Percentiles rank a stretch among this genome's conserved stretches.
Evolutionary conservation across 768 basidiomycete genomes (phyloP).

Genomic region (Trametopsis cervina): DNA sequence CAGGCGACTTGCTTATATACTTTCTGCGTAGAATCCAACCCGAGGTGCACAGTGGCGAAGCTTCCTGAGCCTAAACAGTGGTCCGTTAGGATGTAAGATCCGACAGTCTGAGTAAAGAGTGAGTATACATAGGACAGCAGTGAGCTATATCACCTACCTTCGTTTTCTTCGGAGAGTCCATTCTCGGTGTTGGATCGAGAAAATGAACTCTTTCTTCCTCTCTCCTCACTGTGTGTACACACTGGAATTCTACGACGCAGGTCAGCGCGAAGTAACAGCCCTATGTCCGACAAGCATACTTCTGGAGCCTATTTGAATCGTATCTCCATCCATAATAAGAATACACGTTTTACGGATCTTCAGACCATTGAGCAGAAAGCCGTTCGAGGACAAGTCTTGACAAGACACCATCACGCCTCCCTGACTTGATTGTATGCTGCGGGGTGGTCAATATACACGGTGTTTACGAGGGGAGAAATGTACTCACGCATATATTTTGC

Average conservation of each 20-base stretch:
- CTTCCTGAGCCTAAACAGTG: slow-evolving; percentile 77
- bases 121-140: neutral
- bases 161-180: slow-evolving; percentile 48
- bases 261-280: neutral
- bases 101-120: slow-evolving; percentile 41
- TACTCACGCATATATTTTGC: slow-evolving; percentile 73
- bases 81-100: slow-evolving; percentile 65
- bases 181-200: slow-evolving; percentile 58
- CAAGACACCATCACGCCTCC: slow-evolving; percentile 77
- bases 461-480: neutral
- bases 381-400: slow-evolving; percentile 76
- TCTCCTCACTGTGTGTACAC: slow-evolving; percentile 50
- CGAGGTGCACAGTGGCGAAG: slow-evolving; percentile 78
- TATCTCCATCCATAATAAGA: slow-evolving; percentile 74
- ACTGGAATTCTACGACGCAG: slow-evolving; percentile 50
- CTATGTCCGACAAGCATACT: slow-evolving; percentile 28
- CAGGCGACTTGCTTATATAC: slow-evolving; percentile 74
- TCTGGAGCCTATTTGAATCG: slow-evolving; percentile 59
- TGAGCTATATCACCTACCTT: slow-evolving; percentile 7
- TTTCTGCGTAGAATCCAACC: slow-evolving; percentile 44
- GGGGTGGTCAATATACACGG: slow-evolving; percentile 4
- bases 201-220: slow-evolving; percentile 45
- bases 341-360: slow-evolving; percentile 58
- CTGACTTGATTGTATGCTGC: slow-evolving; percentile 59
- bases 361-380: slow-evolving; percentile 63